phyloP scores from a whole-genome alignment of 352 stramenopile species.

The Phytopythium vexans region DNA sequence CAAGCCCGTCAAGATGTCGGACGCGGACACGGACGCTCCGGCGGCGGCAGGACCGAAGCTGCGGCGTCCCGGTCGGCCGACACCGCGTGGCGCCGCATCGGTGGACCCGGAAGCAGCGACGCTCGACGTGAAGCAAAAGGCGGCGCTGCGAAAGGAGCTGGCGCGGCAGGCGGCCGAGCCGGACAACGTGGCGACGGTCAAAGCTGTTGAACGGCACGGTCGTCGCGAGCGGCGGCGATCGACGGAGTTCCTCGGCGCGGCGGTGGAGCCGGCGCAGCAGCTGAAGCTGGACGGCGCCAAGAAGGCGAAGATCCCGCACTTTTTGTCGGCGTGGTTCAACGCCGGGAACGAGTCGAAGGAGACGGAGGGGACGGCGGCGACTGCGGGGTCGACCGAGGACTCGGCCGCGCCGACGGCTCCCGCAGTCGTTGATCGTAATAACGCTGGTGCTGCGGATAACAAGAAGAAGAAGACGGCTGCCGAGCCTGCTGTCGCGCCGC shows the following conservation, averaged over 20 bases:
- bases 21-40: constrained; percentile 11
- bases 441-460: no score
- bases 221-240: constrained; percentile 34
- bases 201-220: constrained; percentile 29
- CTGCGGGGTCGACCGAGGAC: constrained; percentile 16
- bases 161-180: constrained; percentile 21
- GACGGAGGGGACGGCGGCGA: constrained; percentile 5
- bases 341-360: constrained; percentile 39
- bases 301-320: constrained; percentile 74
- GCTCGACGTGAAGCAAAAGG: constrained; percentile 56
- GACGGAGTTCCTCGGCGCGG: constrained; percentile 44
- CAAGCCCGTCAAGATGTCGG: constrained; percentile 66
- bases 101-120: constrained; percentile 52
- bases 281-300: constrained; percentile 62
- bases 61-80: constrained; percentile 5
- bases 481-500: no score
- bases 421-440: no score
- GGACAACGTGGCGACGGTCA: constrained; percentile 46
- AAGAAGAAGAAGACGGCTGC: no score
- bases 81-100: constrained; percentile 17
- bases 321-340: constrained; percentile 71
- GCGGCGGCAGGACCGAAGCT: constrained; percentile 15
- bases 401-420: constrained; percentile 14
- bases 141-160: constrained; percentile 41
- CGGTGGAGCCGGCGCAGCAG: constrained; percentile 54